These are phyloP conservation scores for Acer saccharum DNA, from an alignment of 345 rosid species.

Conservation along the genomic window DNA sequence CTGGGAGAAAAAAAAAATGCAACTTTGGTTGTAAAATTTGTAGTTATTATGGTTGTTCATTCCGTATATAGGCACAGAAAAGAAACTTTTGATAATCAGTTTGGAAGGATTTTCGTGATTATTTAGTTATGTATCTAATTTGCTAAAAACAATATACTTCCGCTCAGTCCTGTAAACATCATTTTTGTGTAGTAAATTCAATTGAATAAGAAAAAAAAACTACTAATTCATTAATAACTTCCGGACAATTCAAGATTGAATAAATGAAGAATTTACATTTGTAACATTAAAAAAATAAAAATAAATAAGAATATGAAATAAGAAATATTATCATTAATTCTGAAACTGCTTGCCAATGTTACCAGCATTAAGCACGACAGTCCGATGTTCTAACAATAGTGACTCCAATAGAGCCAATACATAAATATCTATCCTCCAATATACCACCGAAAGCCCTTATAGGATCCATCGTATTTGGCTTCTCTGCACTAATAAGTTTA, in stretches of 20 bases:
- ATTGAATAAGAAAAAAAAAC: background rate
- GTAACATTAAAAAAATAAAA: background rate
- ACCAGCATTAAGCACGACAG: background rate
- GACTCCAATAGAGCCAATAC: background rate
- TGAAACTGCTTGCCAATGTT: background rate
- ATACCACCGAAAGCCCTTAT: background rate
- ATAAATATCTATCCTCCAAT: background rate
- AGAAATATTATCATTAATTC: background rate
- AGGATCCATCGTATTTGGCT: background rate
- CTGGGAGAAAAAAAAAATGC: conserved; percentile 29
- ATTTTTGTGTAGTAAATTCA: background rate
- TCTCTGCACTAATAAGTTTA: background rate
- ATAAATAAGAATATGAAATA: background rate
- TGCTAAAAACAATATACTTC: conserved; percentile 66
- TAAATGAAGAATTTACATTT: background rate
- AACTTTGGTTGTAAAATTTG: conserved; percentile 27
- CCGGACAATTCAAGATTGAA: background rate
- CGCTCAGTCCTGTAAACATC: conserved; percentile 65
- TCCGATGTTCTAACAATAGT: background rate
- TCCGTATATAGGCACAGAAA: conserved; percentile 11
- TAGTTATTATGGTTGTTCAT: background rate
- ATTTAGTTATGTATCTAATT: conserved; percentile 34
- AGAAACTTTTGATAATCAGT: conserved; percentile 16
- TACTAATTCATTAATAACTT: background rate
- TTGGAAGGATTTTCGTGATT: conserved; percentile 19